Base-by-base conservation (phyloP, 257 asterid genomes). In the Pogostemon cablin region DNA sequence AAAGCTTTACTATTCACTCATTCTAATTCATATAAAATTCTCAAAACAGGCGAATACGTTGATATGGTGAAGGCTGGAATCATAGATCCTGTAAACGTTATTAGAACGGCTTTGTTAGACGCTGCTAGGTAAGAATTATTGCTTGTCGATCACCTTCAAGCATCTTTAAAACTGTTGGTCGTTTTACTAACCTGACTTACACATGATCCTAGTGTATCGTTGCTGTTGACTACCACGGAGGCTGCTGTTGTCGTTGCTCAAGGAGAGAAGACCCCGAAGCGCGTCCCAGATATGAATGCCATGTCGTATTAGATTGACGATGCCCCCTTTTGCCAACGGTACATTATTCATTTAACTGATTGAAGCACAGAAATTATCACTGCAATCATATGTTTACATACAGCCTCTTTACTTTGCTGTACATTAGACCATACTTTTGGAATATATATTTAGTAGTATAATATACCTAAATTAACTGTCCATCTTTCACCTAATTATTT, bases 61-160 rank as follows among this genome's bases (percentile, higher is more conserved):
- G 80, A 91, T 87, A 88, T 91, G 97, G 92, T 88, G 77, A 81
- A 82, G 74, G 84, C 89, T 79, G 97, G 97, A 74, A 91, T 91
- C 35, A 78, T 91, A 35, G 97, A 91, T 76, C 96, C 97, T 9
- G 68, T 88, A 57, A 91, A 88, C 74, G 96, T 88, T 48, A 84
- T 88, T 77, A 79, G 96, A 82, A 88, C 97, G 67, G 97, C 96
- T 57, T 83, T 88, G 65, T 66, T 76, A 55, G 97, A 91, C 76
- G 90, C 97, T 44, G 87, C 92, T 49, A 88, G 97, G 95, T 88
- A 65, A 83, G 80, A 60, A 50, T 48, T 52, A 38, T 52, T 41
- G 35, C 68, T 12, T 46, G 7, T 15, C 10, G 9, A 53, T 39
- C 62, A 9, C 6, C 9, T 54, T 9, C 32, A 42, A 11, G 1